Conservation (phyloP, 208 protist genomes). For the Acanthamoeba healyi region DNA sequence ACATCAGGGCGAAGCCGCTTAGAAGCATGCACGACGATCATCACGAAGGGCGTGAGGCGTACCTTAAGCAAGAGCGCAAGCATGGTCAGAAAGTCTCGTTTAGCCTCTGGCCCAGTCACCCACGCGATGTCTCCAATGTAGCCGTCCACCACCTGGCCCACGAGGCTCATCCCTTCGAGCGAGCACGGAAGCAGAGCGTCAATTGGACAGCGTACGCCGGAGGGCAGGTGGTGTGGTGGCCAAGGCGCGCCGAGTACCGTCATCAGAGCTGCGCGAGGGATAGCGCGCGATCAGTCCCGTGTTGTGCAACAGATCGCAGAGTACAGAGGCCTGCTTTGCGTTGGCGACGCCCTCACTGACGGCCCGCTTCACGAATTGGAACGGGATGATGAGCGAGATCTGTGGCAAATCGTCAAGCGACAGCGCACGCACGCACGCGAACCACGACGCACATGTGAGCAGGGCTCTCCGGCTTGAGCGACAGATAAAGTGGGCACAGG, state of each 20-base stretch:
- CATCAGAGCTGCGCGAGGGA: neutral
- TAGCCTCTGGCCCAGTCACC: neutral
- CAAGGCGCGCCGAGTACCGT: neutral
- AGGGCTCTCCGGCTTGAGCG: no score
- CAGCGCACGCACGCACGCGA: no score
- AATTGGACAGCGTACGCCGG: no score
- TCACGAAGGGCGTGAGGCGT: neutral
- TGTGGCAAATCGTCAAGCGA: no score
- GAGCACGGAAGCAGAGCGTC: no score
- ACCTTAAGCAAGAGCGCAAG: neutral
- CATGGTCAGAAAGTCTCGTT: neutral
- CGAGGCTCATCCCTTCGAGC: conserved; percentile 37
- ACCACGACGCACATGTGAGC: no score
- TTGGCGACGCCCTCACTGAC: neutral
- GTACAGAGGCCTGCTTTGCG: neutral
- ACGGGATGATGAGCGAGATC: neutral
- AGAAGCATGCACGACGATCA: no score
- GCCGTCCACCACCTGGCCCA: neutral
- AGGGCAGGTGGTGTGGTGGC: no score
- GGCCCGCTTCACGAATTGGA: neutral
- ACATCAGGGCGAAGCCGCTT: no score
- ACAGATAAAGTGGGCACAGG: no score
- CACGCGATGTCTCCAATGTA: neutral
- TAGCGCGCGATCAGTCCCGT: neutral
- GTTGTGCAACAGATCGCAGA: neutral